A percentile compares a stretch with the other conserved stretches of the same genome.
Conservation (phyloP, 1,139 yeast species). For the Taiozyma onychis region DNA sequence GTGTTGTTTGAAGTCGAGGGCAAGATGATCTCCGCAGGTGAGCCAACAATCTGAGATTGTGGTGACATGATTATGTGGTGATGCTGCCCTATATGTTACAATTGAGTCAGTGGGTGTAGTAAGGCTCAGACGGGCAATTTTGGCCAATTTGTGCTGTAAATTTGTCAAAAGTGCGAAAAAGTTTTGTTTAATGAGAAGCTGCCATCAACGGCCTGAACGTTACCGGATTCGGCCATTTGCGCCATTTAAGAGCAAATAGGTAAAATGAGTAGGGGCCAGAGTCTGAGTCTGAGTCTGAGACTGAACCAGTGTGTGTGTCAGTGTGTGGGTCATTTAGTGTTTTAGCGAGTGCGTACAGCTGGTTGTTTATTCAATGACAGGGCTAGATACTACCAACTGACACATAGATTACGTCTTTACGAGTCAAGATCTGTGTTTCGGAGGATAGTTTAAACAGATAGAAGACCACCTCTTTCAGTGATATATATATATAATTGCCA, state of each 20-base stretch:
- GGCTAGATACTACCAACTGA: too few relatives aligned
- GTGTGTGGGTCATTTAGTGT: too few relatives aligned
- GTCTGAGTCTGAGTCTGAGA: too few relatives aligned
- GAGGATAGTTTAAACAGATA: too few relatives aligned
- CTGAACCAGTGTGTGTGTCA: too few relatives aligned
- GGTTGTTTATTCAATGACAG: too few relatives aligned
- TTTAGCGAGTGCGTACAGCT: too few relatives aligned
- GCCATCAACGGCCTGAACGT: background rate
- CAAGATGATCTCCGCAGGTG: slow-evolving; percentile 5
- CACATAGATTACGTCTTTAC: too few relatives aligned
- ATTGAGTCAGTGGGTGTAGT: background rate
- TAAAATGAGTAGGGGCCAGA: too few relatives aligned
- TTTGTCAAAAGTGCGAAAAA: background rate
- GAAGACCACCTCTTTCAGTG: too few relatives aligned
- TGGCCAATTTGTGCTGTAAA: background rate
- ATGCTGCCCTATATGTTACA: background rate
- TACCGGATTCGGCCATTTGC: background rate
- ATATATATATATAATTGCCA: too few relatives aligned
- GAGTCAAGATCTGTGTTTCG: too few relatives aligned
- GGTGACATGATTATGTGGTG: background rate
- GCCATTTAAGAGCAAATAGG: background rate
- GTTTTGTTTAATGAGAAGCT: background rate
- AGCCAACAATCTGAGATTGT: slow-evolving; percentile 3
- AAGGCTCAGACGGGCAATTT: background rate
- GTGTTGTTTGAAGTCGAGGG: background rate